A percentile compares a stretch with the other conserved stretches of the same genome.
Evolutionary conservation across 2,329 filamentous ascomycete species (phyloP).

Genomic region (Aspergillus novofumigatus): DNA sequence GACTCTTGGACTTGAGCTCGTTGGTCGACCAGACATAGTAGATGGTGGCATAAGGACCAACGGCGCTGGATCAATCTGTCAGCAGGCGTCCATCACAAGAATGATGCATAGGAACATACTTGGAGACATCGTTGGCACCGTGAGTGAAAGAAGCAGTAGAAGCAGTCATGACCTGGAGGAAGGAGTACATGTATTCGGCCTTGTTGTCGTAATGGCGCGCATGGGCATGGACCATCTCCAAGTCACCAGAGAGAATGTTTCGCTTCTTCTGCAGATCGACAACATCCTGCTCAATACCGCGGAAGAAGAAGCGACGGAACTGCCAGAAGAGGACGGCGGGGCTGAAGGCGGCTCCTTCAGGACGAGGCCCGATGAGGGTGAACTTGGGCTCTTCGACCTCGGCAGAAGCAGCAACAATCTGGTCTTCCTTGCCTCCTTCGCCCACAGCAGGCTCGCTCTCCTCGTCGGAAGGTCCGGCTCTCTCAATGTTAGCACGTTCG

Average conservation of each 20-base stretch:
- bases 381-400: neutral
- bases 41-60: constrained; percentile 18
- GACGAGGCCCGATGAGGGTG: constrained; percentile 12
- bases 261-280: constrained; percentile 14
- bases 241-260: constrained; percentile 12
- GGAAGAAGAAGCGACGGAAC: constrained; percentile 11
- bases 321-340: constrained; percentile 15
- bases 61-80: constrained; percentile 6
- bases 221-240: constrained; percentile 15
- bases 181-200: constrained; percentile 17
- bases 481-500: constrained; percentile 3
- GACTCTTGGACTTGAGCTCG: constrained; percentile 6
- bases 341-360: constrained; percentile 8
- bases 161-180: constrained; percentile 16
- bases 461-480: neutral
- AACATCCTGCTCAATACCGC: constrained; percentile 15
- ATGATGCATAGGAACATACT: constrained; percentile 3
- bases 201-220: constrained; percentile 13
- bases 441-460: constrained; percentile 2
- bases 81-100: neutral
- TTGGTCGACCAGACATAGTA: constrained; percentile 12
- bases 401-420: neutral
- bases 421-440: neutral
- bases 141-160: constrained; percentile 15
- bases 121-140: constrained; percentile 18